Evolutionary conservation across 2,329 filamentous ascomycete species (phyloP), one percentile per base, ranked within the genome.

Genomic region (Fusarium coicis): DNA sequence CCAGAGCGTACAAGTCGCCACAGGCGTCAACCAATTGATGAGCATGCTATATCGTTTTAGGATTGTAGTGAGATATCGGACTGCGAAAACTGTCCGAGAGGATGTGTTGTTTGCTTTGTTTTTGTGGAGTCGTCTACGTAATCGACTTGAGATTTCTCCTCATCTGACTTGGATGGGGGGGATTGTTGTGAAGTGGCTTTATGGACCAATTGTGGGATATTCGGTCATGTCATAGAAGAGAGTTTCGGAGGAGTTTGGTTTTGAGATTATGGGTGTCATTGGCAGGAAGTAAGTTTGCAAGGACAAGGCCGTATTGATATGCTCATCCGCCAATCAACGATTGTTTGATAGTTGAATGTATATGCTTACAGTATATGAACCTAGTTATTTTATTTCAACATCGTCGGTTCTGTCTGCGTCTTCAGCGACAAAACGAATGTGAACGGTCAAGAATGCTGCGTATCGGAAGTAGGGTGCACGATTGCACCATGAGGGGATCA

Each of bases 71-170:
- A 28, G 50, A 12, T 4, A 16, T 37, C 50, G 50, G 34, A 28
- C 18, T 34, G n/a, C 30, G 23, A 60, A 34, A 42, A 42, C 10
- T 36, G 47, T 54, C 57, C 47, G 28, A 43, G 16, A 16, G 46
- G 11, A 30, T 42, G 28, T n/a, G 28, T 34, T 60, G 46, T 12
- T 21, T 53, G 12, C 34, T 53, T 37, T 19, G 14, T 19, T 21
- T 39, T 53, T 39, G 50, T 37, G 50, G 50, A 52, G 50, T 53
- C 34, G 7, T n/a, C 50, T 53, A 53, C 50, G 50, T 53, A 53
- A 53, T 53, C 14, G 50, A 53, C 34, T 28, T 39, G 50, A 2
- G 10, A 28, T 18, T 12, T 18, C 23, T 39, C 34, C 34, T 53
- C 34, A 12, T 18, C 9, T 21, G 23, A n/a, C 7, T 28, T 40